Percentiles rank a stretch among this genome's conserved stretches.
phyloP scores from a whole-genome alignment of 495 filamentous ascomycete genomes.

The Lophiostoma macrostomum region DNA sequence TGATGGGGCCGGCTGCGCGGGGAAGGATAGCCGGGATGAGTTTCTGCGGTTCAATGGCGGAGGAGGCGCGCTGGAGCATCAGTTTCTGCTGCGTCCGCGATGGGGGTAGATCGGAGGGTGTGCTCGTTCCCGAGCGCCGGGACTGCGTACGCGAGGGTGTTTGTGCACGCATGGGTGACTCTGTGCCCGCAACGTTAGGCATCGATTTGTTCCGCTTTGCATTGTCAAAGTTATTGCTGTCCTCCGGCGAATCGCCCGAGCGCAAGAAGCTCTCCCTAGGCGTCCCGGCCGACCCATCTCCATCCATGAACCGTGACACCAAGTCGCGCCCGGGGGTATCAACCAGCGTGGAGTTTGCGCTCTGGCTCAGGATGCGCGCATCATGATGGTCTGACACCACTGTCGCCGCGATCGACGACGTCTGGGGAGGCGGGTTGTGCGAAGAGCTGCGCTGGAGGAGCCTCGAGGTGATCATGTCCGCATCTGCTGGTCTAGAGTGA shows the following conservation, averaged over 20 bases:
- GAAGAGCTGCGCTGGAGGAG: constrained; percentile 57
- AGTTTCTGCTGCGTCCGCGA: constrained; percentile 70
- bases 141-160: constrained; percentile 18
- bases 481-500: constrained; percentile 33
- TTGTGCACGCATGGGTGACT: constrained; percentile 3
- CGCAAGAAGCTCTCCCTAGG: constrained; percentile 35
- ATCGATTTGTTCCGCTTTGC: constrained; percentile 31
- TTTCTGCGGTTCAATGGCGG: constrained; percentile 55
- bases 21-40: constrained; percentile 44
- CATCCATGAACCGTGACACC: constrained; percentile 40
- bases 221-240: constrained; percentile 20
- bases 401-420: constrained; percentile 55
- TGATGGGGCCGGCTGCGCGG: constrained; percentile 39
- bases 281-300: constrained; percentile 31
- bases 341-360: constrained; percentile 41
- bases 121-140: constrained; percentile 31
- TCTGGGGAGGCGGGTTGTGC: constrained; percentile 56
- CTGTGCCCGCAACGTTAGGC: constrained; percentile 30
- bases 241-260: constrained; percentile 26
- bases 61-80: constrained; percentile 65
- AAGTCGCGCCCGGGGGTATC: constrained; percentile 42
- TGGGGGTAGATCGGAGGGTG: constrained; percentile 45
- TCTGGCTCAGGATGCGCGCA: constrained; percentile 40
- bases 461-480: constrained; percentile 52
- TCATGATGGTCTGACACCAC: constrained; percentile 46